Evolutionary conservation across 2,329 filamentous ascomycete species (phyloP).

Genomic region (Coniochaeta sp.): DNA sequence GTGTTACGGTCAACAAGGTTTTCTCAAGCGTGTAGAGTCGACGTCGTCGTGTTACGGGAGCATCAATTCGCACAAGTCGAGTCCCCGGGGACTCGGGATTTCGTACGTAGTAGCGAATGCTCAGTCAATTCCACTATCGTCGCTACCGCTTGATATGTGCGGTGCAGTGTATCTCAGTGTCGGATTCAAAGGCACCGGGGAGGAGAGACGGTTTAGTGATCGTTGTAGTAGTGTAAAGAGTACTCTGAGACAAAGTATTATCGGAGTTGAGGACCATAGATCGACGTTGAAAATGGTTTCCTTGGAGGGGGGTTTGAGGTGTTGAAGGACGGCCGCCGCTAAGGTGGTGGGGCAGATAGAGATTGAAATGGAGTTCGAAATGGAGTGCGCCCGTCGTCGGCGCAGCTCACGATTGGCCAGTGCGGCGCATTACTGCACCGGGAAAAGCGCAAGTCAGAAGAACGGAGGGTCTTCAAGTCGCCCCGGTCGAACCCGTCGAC

Average conservation of each 20-base stretch:
- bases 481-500: neutral
- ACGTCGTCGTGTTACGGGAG: neutral
- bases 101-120: neutral
- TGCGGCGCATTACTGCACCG: neutral
- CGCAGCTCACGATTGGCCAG: neutral
- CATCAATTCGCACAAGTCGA: neutral
- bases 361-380: neutral
- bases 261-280: neutral
- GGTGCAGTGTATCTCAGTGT: neutral
- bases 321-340: neutral
- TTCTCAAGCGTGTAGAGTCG: neutral
- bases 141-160: neutral
- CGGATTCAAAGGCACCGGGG: neutral
- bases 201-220: neutral
- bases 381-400: too few relatives aligned
- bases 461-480: neutral
- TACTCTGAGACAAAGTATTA: neutral
- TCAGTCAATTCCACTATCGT: neutral
- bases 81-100: neutral
- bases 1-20: neutral
- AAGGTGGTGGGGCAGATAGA: neutral
- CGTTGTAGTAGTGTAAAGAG: neutral
- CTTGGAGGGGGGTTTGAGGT: neutral
- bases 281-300: neutral
- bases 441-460: neutral